Conservation (phyloP, 1,139 yeast species). For the Blastobotrys niveus region DNA sequence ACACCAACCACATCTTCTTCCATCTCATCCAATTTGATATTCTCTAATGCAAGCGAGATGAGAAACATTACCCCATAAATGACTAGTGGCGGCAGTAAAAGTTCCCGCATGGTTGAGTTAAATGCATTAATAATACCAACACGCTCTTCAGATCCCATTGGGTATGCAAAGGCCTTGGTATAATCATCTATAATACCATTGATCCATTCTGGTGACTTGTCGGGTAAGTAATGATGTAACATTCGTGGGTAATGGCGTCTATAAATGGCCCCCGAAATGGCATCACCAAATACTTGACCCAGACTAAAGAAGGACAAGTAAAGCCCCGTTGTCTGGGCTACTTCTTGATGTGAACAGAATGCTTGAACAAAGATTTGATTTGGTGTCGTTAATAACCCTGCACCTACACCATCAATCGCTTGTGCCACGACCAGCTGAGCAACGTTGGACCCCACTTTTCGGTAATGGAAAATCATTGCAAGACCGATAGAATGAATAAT, state of each 20-base stretch:
- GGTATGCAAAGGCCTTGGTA: constrained; percentile 15
- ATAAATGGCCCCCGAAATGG: constrained; percentile 21
- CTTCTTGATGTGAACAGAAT: constrained; percentile 20
- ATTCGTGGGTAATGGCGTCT: constrained; percentile 15
- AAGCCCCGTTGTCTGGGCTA: constrained; percentile 24
- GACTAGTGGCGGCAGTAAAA: constrained; percentile 16
- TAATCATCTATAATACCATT: constrained; percentile 15
- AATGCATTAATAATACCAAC: constrained; percentile 14
- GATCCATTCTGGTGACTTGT: constrained; percentile 12
- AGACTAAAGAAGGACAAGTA: constrained; percentile 22
- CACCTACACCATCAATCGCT: constrained; percentile 23
- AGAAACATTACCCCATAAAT: constrained; percentile 16
- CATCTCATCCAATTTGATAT: constrained; percentile 13
- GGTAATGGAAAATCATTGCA: constrained; percentile 35
- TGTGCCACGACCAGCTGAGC: constrained; percentile 20
- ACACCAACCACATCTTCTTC: constrained; percentile 8
- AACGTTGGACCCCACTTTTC: constrained; percentile 17
- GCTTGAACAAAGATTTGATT: constrained; percentile 24
- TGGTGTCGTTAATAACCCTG: constrained; percentile 23
- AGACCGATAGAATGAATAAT: constrained; percentile 49
- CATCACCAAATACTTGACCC: constrained; percentile 21
- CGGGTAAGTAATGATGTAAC: constrained; percentile 11
- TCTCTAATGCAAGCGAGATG: constrained; percentile 13
- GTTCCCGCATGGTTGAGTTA: constrained; percentile 17
- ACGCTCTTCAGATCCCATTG: constrained; percentile 16